Evolutionary conservation across 176 grass and related monocot species (phyloP).

Genomic region (Rhipidocladum racemiflorum): DNA sequence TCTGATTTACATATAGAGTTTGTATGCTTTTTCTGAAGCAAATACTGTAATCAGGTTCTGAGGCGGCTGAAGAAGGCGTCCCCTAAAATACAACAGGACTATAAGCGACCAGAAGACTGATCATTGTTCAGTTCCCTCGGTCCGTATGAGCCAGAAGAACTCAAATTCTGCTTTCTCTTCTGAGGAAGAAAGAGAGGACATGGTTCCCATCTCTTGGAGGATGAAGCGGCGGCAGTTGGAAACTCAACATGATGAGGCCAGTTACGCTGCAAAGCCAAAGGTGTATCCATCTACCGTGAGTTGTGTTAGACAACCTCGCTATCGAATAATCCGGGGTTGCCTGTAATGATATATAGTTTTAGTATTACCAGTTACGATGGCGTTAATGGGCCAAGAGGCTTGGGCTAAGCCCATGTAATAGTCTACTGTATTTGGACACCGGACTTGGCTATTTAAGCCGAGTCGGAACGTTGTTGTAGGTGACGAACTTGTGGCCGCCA

Average conservation of each 20-base stretch:
- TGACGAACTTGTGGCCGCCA: too few species aligned
- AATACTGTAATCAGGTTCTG: slow-evolving; percentile 50
- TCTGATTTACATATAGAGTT: neutral
- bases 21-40: slow-evolving; percentile 4
- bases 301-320: too few species aligned
- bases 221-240: slow-evolving; percentile 35
- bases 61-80: slow-evolving; percentile 81
- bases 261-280: slow-evolving; percentile 16
- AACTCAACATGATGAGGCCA: slow-evolving; percentile 5
- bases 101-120: slow-evolving; percentile 17
- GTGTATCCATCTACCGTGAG: slow-evolving; percentile 7
- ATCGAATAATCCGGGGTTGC: too few species aligned
- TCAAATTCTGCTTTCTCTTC: slow-evolving; percentile 24
- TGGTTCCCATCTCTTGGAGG: slow-evolving; percentile 39
- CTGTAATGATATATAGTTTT: too few species aligned
- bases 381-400: too few species aligned
- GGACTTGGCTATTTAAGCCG: too few species aligned
- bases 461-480: too few species aligned
- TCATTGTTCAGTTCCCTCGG: slow-evolving; percentile 15
- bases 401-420: too few species aligned
- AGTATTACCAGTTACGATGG: too few species aligned
- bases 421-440: too few species aligned
- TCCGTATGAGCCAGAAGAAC: slow-evolving; percentile 2
- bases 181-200: slow-evolving; percentile 52
- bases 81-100: slow-evolving; percentile 32